phyloP scores from a whole-genome alignment of 768 basidiomycete species.

The Boletus reticuloceps region DNA sequence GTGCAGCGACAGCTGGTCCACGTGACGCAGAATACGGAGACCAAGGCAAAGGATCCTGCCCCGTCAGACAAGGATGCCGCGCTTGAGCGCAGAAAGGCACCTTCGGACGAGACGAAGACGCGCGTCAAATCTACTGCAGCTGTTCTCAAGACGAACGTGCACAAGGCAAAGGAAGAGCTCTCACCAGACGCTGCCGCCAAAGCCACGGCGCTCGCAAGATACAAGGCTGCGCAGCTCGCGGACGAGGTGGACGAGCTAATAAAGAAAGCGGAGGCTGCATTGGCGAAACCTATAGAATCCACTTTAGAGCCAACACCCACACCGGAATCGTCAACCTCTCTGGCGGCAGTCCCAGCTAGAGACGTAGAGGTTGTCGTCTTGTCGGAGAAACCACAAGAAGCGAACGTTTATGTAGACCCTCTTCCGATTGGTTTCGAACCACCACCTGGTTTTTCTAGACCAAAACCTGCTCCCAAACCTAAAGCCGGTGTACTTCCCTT shows the following conservation, averaged over 20 bases:
- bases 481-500: constrained; percentile 57
- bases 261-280: constrained; percentile 67
- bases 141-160: constrained; percentile 48
- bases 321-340: constrained; percentile 26
- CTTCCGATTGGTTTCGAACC: constrained; percentile 94
- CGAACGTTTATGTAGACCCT: constrained; percentile 54
- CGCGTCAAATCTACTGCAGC: constrained; percentile 41
- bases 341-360: constrained; percentile 20
- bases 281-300: constrained; percentile 43
- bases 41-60: constrained; percentile 26
- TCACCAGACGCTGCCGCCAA: constrained; percentile 30
- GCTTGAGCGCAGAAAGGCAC: constrained; percentile 36
- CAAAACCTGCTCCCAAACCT: constrained; percentile 46
- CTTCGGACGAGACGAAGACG: constrained; percentile 43
- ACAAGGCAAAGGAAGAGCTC: constrained; percentile 34
- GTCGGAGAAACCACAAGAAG: constrained; percentile 24
- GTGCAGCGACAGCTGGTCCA: constrained; percentile 44
- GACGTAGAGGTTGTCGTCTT: constrained; percentile 26
- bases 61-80: constrained; percentile 30
- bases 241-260: constrained; percentile 70
- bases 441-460: constrained; percentile 81
- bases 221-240: constrained; percentile 49
- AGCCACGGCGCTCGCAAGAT: constrained; percentile 41
- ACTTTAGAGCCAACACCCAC: constrained; percentile 22
- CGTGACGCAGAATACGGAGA: constrained; percentile 33